Percentiles rank a stretch among this genome's conserved stretches.
Conservation (phyloP, 306 rosid species). For the Vigna trinervia region DNA sequence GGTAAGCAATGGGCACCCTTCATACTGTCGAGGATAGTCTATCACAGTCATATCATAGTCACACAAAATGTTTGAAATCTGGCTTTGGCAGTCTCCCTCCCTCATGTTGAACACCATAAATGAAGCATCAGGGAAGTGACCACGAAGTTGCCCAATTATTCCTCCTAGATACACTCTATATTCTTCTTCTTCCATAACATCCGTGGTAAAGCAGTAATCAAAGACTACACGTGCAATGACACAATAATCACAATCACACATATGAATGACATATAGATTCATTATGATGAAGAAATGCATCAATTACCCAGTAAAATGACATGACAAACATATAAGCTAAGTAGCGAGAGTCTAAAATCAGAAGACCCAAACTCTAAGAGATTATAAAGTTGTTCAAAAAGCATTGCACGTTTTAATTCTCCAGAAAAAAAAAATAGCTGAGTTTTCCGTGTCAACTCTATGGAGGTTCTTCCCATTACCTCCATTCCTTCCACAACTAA, state of each 20-base stretch:
- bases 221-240: constrained; percentile 68
- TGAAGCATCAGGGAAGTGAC: constrained; percentile 82
- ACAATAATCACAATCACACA: constrained; percentile 42
- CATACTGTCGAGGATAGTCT: constrained; percentile 94
- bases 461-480: constrained; percentile 24
- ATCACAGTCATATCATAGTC: constrained; percentile 91
- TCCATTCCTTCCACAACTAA: constrained; percentile 3
- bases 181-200: constrained; percentile 76
- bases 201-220: constrained; percentile 92
- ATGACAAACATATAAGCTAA: constrained; percentile 6
- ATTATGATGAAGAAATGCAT: constrained; percentile 36
- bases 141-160: constrained; percentile 70
- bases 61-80: constrained; percentile 64
- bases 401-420: constrained; percentile 13
- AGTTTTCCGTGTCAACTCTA: constrained; percentile 29
- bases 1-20: constrained; percentile 93
- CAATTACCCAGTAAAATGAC: constrained; percentile 24
- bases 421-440: constrained; percentile 9
- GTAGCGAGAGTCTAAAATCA: constrained; percentile 23
- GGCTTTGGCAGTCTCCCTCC: constrained; percentile 87
- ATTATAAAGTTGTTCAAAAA: constrained; percentile 26
- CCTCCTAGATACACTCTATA: constrained; percentile 79
- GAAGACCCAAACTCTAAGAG: constrained; percentile 1
- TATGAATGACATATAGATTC: not conserved
- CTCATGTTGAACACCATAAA: constrained; percentile 96